Conservation (phyloP, 2,329 filamentous ascomycete genomes). For the Aspergillus versicolor region DNA sequence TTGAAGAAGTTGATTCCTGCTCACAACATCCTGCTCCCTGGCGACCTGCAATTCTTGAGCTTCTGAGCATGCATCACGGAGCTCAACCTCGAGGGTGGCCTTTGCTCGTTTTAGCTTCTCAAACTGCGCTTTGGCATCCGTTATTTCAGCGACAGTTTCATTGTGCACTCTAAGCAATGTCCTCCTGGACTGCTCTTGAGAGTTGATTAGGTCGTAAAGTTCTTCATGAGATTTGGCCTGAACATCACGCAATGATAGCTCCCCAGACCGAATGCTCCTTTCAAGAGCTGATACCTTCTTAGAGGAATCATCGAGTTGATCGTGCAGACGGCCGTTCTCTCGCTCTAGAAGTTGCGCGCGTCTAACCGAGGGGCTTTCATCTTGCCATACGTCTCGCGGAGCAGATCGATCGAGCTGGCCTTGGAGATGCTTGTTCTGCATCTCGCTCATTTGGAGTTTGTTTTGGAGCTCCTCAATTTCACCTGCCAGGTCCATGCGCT, state of each 20-base stretch:
- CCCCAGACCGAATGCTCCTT: constrained; percentile 79
- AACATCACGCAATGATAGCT: constrained; percentile 84
- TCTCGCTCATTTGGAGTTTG: constrained; percentile 87
- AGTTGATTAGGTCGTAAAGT: constrained; percentile 86
- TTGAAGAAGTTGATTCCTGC: constrained; percentile 81
- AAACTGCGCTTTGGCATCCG: constrained; percentile 81
- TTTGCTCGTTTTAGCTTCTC: constrained; percentile 84
- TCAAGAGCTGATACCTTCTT: constrained; percentile 91
- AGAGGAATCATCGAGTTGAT: constrained; percentile 89
- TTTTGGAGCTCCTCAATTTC: constrained; percentile 93
- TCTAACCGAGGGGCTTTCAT: constrained; percentile 75
- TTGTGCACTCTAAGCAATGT: constrained; percentile 82
- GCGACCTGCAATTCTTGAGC: constrained; percentile 75
- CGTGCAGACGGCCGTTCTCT: constrained; percentile 86
- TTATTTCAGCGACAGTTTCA: constrained; percentile 77
- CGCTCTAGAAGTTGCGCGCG: constrained; percentile 89
- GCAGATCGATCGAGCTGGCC: constrained; percentile 75
- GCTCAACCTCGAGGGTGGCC: constrained; percentile 76
- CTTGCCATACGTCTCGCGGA: constrained; percentile 61
- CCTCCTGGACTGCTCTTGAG: constrained; percentile 84
- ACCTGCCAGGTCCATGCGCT: constrained; percentile 83
- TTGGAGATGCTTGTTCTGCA: constrained; percentile 92
- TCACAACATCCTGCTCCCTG: constrained; percentile 83
- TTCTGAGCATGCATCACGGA: constrained; percentile 80
- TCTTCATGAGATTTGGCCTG: constrained; percentile 94